These are phyloP conservation scores for Protomyces gravidus DNA, from an alignment of 1,139 yeast species.

Conservation along the genomic window DNA sequence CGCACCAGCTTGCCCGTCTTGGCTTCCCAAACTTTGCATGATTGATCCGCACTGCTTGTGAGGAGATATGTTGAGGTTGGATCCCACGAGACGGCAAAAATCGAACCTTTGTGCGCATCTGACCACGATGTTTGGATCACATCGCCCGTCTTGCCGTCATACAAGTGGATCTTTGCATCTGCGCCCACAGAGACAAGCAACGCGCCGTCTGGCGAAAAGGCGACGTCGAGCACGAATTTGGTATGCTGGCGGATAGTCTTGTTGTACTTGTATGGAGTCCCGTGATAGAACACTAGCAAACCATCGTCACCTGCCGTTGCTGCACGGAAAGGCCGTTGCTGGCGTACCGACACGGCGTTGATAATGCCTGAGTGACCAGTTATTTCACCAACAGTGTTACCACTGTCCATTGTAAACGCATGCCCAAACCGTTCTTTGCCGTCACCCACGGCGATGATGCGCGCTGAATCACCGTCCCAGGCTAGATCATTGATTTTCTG, in stretches of 20 bases:
- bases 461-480: constrained; percentile 86
- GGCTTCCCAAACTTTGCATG: constrained; percentile 57
- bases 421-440: constrained; percentile 91
- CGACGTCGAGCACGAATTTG: constrained; percentile 74
- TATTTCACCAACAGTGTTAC: constrained; percentile 91
- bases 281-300: constrained; percentile 75
- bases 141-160: constrained; percentile 87
- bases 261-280: constrained; percentile 89
- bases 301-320: constrained; percentile 90
- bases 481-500: constrained; percentile 74
- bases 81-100: constrained; percentile 72
- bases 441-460: constrained; percentile 91
- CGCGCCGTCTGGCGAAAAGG: constrained; percentile 68
- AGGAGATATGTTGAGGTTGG: constrained; percentile 54
- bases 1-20: constrained; percentile 34
- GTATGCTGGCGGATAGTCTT: constrained; percentile 68
- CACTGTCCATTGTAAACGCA: constrained; percentile 88
- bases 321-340: constrained; percentile 89
- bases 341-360: constrained; percentile 78
- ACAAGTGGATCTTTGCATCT: constrained; percentile 70
- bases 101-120: constrained; percentile 65
- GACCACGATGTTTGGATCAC: constrained; percentile 51
- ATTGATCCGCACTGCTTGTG: constrained; percentile 80
- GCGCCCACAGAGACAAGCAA: constrained; percentile 78
- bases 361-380: constrained; percentile 86